phyloP scores from a whole-genome alignment of 1,284 basidiomycete species.

The Ceratobasidium sp. region DNA sequence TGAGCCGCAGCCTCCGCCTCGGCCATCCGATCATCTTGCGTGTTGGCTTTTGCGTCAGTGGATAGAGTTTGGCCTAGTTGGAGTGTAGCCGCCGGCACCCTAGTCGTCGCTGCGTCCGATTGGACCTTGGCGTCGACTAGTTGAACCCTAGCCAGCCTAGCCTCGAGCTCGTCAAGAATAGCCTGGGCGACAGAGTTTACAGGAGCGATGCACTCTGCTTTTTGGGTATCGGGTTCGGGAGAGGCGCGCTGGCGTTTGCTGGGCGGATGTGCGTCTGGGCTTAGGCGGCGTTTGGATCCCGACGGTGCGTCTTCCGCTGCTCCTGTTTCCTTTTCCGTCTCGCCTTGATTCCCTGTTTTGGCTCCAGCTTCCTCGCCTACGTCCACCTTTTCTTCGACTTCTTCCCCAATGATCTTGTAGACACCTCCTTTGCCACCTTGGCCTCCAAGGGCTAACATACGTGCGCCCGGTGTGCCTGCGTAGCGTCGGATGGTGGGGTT shows the following conservation, averaged over 20 bases:
- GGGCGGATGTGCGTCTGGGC: conserved; percentile 46
- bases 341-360: conserved; percentile 26
- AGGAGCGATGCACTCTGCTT: conserved; percentile 38
- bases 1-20: neutral
- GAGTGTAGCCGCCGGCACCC: no score
- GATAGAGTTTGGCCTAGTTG: no score
- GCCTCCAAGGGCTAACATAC: conserved; percentile 60
- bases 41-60: no score
- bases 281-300: conserved; percentile 27
- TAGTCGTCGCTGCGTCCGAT: no score
- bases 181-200: conserved; percentile 39
- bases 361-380: conserved; percentile 37
- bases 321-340: conserved; percentile 45
- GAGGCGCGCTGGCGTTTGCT: conserved; percentile 41
- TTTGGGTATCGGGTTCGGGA: neutral
- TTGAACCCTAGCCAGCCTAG: no score
- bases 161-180: conserved; percentile 33
- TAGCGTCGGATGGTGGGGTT: conserved; percentile 62
- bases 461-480: conserved; percentile 67
- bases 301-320: conserved; percentile 21
- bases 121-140: no score
- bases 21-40: neutral
- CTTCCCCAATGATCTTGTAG: conserved; percentile 50
- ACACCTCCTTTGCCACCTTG: conserved; percentile 46
- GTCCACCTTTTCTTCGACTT: conserved; percentile 42